Evolutionary conservation across 2,329 filamentous ascomycete genomes (phyloP).

Genomic region (Fusarium brachygibbosum): DNA sequence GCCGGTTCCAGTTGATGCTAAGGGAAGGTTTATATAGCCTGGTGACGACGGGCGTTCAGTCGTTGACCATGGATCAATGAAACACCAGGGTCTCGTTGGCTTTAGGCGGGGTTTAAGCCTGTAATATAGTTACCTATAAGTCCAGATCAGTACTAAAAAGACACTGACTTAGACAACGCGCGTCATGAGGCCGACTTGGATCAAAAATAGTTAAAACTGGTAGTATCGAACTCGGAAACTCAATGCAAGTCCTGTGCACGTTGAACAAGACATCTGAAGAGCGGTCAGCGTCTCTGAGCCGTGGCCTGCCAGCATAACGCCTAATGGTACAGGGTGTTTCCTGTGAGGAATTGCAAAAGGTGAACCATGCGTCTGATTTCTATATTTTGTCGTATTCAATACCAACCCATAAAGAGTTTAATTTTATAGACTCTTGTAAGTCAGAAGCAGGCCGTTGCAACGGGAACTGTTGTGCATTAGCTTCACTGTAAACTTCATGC

Average conservation of each 20-base stretch:
- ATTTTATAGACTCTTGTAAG: not conserved
- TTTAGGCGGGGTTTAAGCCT: constrained; percentile 33
- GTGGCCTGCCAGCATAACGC: not conserved
- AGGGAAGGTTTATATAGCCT: constrained; percentile 9
- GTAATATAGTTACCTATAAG: not conserved
- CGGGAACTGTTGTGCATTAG: not conserved
- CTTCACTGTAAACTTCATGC: not conserved
- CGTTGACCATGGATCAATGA: constrained; percentile 11
- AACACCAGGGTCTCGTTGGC: constrained; percentile 22
- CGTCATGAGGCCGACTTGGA: not conserved
- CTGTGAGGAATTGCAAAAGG: not conserved
- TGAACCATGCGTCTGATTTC: not conserved
- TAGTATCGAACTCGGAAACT: not conserved
- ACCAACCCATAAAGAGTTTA: too few species aligned
- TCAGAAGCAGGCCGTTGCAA: not conserved
- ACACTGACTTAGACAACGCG: not conserved
- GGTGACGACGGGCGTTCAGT: constrained; percentile 1
- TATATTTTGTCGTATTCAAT: too few species aligned
- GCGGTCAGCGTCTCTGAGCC: not conserved
- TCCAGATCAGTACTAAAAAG: constrained; percentile 8
- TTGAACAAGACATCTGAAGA: not conserved
- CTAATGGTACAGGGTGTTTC: not conserved
- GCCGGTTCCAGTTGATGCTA: constrained; percentile 11
- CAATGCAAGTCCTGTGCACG: not conserved
- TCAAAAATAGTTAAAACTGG: not conserved